Conservation (phyloP, 129 eudicot species). For the Gnaphalium uliginosum region DNA sequence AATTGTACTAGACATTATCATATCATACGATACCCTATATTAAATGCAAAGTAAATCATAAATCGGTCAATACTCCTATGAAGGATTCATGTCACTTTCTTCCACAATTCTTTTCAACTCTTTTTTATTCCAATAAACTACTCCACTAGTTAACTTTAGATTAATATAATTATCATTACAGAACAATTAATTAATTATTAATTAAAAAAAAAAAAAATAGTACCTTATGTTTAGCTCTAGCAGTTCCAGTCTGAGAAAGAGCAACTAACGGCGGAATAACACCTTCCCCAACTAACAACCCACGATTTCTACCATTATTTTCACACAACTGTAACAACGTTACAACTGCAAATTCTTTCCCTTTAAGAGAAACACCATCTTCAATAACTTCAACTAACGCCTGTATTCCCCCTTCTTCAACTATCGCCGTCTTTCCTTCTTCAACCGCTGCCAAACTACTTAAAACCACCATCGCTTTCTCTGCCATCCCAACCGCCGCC, state of each 20-base stretch:
- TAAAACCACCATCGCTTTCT: slow-evolving; percentile 88
- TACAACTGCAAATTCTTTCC: slow-evolving; percentile 83
- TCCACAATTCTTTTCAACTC: slow-evolving; percentile 22
- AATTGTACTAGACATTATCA: no score
- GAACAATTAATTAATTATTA: no score
- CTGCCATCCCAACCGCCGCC: slow-evolving; percentile 72
- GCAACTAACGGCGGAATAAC: slow-evolving; percentile 92
- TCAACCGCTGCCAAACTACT: slow-evolving; percentile 66
- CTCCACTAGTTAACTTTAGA: no score
- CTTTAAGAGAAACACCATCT: slow-evolving; percentile 64
- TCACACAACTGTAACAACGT: slow-evolving; percentile 63
- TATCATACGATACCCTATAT: no score
- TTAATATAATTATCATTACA: no score
- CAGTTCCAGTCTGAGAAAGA: slow-evolving; percentile 75
- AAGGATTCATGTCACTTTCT: slow-evolving; percentile 18
- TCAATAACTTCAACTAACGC: slow-evolving; percentile 80
- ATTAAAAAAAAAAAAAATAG: not conserved
- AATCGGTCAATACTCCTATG: not conserved
- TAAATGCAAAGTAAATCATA: slow-evolving; percentile 4
- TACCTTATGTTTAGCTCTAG: slow-evolving; percentile 90
- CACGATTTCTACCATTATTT: slow-evolving; percentile 50
- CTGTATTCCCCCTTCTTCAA: slow-evolving; percentile 73
- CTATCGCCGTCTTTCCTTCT: slow-evolving; percentile 62
- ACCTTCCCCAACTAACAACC: slow-evolving; percentile 86
- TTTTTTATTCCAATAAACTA: not conserved